Evolutionary conservation across 2,329 filamentous ascomycete genomes (phyloP), one percentile per base, ranked within the genome.

Genomic region (Ceratocystis diversiconidia): DNA sequence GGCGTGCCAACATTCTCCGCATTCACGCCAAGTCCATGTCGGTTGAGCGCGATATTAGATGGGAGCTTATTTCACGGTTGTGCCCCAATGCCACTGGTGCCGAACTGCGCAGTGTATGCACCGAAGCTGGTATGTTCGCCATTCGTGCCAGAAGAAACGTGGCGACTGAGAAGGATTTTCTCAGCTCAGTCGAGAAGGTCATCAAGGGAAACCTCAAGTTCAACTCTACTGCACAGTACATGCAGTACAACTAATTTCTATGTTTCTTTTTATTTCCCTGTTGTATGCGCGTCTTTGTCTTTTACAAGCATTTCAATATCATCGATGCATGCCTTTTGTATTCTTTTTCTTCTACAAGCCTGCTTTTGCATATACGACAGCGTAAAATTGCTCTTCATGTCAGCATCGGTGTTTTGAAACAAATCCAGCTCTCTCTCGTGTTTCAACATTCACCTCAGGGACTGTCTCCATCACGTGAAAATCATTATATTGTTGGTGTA

Each of bases 1-100:
- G 94, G 63, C 88, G 94, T 70, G 94, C 94, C 73, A 97, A 96
- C 78, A 97, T 99, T 73, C 84, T 99, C 57, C 89, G 94, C 62
- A 99, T 99, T 72, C 94, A 97, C 79, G 94, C 94, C 72, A 99
- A 97, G 87, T 95, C 90, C 75, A 99, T 99, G 94, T 96, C 91
- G 19, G 94, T 99, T 46, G 94, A 99, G 83, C 86, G 94, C 64
- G 94, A 99, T 74, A 99, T 99, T 73, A 86, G 94, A 77, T 99
- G 94, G 94, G 94, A 99, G 79, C 83, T 99, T 70, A 97, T 99
- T 74, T 96, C 92, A 22, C 87, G 94, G 71, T 82, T 99, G 69
- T 99, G 94, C 79, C 94, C 94, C 70, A 99, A 99, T 78, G 89
- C 92, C 64, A 99, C 94, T 0, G 94, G 94, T 79, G 94, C 94